A percentile compares a stretch with the other conserved stretches of the same genome.
Evolutionary conservation across 1,284 basidiomycete genomes (phyloP).

Genomic region (Cutaneotrichosporon cavernicola): DNA sequence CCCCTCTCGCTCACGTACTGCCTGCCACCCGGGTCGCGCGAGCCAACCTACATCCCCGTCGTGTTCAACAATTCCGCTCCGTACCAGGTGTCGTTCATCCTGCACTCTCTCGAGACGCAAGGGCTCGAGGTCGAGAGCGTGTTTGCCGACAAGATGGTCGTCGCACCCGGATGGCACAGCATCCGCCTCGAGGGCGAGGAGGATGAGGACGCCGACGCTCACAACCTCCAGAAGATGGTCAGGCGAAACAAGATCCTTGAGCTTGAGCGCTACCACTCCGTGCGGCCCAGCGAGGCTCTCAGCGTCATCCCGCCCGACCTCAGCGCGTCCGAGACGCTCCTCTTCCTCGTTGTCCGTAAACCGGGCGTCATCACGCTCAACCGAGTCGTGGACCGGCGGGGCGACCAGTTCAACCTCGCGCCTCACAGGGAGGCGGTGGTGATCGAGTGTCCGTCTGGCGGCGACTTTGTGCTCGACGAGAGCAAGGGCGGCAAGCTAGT

Average conservation of each 20-base stretch:
- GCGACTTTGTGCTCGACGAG: conserved; percentile 35
- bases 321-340: conserved; percentile 68
- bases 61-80: conserved; percentile 90
- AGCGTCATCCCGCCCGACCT: conserved; percentile 53
- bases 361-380: conserved; percentile 73
- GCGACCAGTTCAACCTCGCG: conserved; percentile 63
- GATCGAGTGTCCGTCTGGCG: conserved; percentile 73
- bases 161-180: conserved; percentile 24
- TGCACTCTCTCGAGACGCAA: conserved; percentile 64
- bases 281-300: conserved; percentile 42
- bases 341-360: conserved; percentile 67
- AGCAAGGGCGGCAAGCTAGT: conserved; percentile 20
- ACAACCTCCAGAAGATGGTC: conserved; percentile 48
- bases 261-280: conserved; percentile 49
- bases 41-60: conserved; percentile 49
- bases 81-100: conserved; percentile 68
- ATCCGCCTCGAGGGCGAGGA: conserved; percentile 34
- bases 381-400: conserved; percentile 67
- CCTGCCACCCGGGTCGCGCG: conserved; percentile 39
- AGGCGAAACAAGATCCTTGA: conserved; percentile 47
- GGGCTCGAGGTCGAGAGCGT: conserved; percentile 28
- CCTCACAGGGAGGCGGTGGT: conserved; percentile 67
- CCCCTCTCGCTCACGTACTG: conserved; percentile 52
- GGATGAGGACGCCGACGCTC: conserved; percentile 65
- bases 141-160: conserved; percentile 32